Evolutionary conservation across 2,329 filamentous ascomycete genomes (phyloP).

Genomic region (Fusarium duplospermum): DNA sequence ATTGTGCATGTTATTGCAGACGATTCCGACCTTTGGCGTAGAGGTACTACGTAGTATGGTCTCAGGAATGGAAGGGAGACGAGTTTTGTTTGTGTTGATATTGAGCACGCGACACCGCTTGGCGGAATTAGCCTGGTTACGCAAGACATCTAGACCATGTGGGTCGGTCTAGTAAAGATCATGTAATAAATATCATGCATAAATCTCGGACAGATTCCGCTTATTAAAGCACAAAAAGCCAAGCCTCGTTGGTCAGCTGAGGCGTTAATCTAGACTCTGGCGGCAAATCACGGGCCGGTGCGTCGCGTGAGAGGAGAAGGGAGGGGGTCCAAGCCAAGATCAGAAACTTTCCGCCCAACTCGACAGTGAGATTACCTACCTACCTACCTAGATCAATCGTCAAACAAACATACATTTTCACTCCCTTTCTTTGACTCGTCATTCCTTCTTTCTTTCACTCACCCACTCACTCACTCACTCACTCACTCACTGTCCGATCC

Average conservation of each 20-base stretch:
- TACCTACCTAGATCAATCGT: background rate
- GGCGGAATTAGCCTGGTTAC: background rate
- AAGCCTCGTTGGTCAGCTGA: constrained; percentile 1
- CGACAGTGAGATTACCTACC: background rate
- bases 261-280: background rate
- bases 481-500: background rate
- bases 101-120: background rate
- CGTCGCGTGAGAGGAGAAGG: background rate
- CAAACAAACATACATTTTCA: background rate
- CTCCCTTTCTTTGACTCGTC: background rate
- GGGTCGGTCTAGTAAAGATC: background rate
- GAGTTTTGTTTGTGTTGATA: background rate
- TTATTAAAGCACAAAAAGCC: constrained; percentile 1
- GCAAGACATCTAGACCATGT: background rate
- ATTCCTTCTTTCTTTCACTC: background rate
- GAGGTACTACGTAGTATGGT: background rate
- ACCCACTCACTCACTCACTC: no score
- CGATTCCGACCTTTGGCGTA: background rate
- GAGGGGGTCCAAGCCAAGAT: background rate
- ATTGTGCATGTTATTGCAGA: background rate
- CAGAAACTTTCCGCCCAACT: background rate
- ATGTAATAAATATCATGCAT: background rate
- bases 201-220: background rate
- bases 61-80: background rate
- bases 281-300: constrained; percentile 2